Base-by-base conservation (phyloP, 495 filamentous ascomycete species). In the Niebla homalea region DNA sequence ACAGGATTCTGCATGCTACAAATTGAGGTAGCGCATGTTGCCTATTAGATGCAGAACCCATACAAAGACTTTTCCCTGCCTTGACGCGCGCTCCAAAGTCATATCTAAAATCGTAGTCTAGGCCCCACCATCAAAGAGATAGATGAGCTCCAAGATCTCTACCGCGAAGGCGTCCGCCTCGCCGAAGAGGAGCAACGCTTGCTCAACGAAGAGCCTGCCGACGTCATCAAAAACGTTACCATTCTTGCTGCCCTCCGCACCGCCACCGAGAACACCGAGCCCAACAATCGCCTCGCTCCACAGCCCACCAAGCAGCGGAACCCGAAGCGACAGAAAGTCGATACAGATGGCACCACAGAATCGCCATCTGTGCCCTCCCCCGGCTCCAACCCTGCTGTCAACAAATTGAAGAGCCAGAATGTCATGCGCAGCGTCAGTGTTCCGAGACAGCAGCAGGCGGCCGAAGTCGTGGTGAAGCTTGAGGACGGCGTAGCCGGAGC, bases 291-390 rank as follows among this genome's bases (percentile, higher is more conserved):
- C n/a, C 65, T 66, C 10, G 67, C 68, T 43, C 67, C 72, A 55
- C 63, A 68, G n/a, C 58, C 73, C 35, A 62, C 67, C 39, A 76
- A 75, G 48, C 72, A 75, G 23, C 76, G 79, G 20, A 80, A 79
- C 32, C 63, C 61, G 45, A 82, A 84, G 49, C 41, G 70, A 26
- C 72, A 73, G 47, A 72, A 82, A 49, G 77, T 79, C 57, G 85
- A 88, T 16, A 77, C 81, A 53, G 82, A 87, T 57, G 78, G 77
- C 21, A 73, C 79, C 7, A 76, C 73, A 16, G 84, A 87, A 55
- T 87, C 85, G 1, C 58, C 54, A 14, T 44, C 51, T 2, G 73
- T 75, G n/a, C 78, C 80, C 5, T 84, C 81, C 11, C 75, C 78
- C 15, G 73, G 65, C 37, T 49, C 53, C 29, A 58, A 60, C n/a